Percentiles rank a stretch among this genome's conserved stretches.
Conservation (phyloP, 1,284 basidiomycete genomes). For the Thecaphora thlaspeos region DNA sequence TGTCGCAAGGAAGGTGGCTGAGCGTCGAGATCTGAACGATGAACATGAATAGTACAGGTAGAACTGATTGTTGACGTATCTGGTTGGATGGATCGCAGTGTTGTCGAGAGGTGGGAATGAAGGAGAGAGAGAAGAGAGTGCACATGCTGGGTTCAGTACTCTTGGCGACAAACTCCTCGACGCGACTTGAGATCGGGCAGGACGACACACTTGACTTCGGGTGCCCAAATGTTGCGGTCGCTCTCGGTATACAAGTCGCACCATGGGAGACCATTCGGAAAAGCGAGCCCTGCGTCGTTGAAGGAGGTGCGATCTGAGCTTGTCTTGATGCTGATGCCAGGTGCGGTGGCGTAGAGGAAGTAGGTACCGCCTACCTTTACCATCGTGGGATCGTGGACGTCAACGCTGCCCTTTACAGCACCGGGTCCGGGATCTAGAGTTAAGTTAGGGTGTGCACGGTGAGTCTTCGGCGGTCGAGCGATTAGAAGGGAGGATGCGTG, state of each 20-base stretch:
- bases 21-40: slow-evolving; percentile 46
- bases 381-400: slow-evolving; percentile 1
- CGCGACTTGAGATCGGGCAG: too few species aligned
- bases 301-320: background rate
- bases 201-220: background rate
- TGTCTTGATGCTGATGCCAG: slow-evolving; percentile 2
- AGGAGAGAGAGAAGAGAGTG: too few species aligned
- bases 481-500: too few species aligned
- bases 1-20: slow-evolving; percentile 48
- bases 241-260: background rate
- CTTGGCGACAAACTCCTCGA: too few species aligned
- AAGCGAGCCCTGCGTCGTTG: background rate
- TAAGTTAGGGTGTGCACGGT: too few species aligned
- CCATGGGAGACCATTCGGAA: slow-evolving; percentile 1
- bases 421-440: too few species aligned
- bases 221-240: slow-evolving; percentile 2
- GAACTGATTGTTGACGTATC: slow-evolving; percentile 61
- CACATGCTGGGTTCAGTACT: too few species aligned
- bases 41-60: slow-evolving; percentile 58
- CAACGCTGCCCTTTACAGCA: too few species aligned
- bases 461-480: too few species aligned
- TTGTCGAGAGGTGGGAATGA: too few species aligned
- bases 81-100: background rate
- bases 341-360: slow-evolving; percentile 4
- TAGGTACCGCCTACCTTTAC: slow-evolving; percentile 2